Base-by-base conservation (phyloP, 371 early-diverging fungal genomes). In the Catenaria anguillulae region DNA sequence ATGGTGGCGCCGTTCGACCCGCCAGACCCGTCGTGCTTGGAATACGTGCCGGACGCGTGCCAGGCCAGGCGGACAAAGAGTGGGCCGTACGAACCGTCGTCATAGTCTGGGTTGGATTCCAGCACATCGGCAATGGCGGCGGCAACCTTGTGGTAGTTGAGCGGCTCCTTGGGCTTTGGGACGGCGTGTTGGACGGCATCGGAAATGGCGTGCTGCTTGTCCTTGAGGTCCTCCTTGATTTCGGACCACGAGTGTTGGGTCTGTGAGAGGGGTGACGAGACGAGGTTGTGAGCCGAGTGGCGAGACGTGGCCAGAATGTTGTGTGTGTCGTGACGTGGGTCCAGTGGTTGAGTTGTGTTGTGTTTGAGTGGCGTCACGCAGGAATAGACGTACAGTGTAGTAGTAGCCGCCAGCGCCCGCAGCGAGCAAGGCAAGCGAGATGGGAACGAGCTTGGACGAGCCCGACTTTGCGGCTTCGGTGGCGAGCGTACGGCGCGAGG, bases 1-100 rank as follows among this genome's bases (percentile, higher is more conserved):
- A 95, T 95, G 58, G 90, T 90, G 21, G 86, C 91, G 67, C 86
- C 93, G 72, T 85, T 78, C 64, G 89, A 87, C 40, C 96, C 96
- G 58, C 96, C 96, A 26, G 89, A 88, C 60, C 77, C 74, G 56
- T 84, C 70, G 54, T 75, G 75, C 68, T 76, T 75, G 74, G 88
- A 86, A 68, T 83, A 93, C 42, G 94, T 95, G 26, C 96, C 96
- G 55, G 92, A 80, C 12, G 90, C 81, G 75, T 95, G 96, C 93
- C 92, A 92, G 17, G 93, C 92, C 34, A 89, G 81, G 54, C 89
- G 89, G 48, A 93, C 72, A 62, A 96, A 77, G 26, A 96, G 81
- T 15, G 93, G 93, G 8, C 89, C 93, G 69, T 83, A 81, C 26
- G 85, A 85, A 60, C 93, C 93, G 68, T 96, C 94, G 71, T 96